A percentile compares a stretch with the other conserved stretches of the same genome.
Evolutionary conservation across 164 flowering plant genomes (phyloP).

Genomic region (Cinnamomum micranthum): DNA sequence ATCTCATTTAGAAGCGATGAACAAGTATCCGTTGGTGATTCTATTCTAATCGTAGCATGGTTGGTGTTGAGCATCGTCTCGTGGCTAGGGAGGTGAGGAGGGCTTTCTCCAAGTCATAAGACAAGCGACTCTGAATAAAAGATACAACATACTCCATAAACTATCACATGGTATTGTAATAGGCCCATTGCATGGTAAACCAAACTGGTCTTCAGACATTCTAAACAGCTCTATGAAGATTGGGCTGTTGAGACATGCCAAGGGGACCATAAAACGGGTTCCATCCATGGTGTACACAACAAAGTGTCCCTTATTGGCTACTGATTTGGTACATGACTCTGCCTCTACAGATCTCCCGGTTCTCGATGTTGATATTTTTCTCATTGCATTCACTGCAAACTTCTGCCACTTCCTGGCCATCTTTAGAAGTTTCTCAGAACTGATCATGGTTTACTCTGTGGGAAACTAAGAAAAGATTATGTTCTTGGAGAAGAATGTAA

Average conservation of each 20-base stretch:
- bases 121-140: conserved; percentile 20
- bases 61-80: neutral
- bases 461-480: neutral
- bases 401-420: conserved; percentile 19
- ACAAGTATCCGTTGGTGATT: neutral
- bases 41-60: neutral
- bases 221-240: conserved; percentile 33
- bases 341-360: neutral
- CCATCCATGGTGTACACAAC: conserved; percentile 35
- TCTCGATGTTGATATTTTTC: conserved; percentile 17
- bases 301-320: conserved; percentile 26
- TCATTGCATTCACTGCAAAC: conserved; percentile 12
- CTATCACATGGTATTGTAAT: conserved; percentile 32
- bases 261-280: conserved; percentile 31
- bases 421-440: conserved; percentile 13
- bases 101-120: conserved; percentile 15
- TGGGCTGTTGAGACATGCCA: conserved; percentile 29
- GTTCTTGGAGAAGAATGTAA: neutral
- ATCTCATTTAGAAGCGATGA: neutral
- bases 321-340: neutral
- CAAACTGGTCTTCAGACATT: conserved; percentile 43
- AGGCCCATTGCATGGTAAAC: conserved; percentile 27
- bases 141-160: conserved; percentile 25
- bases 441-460: conserved; percentile 9
- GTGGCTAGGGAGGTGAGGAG: conserved; percentile 5